A percentile compares a stretch with the other conserved stretches of the same genome.
phyloP scores from a whole-genome alignment of 2,329 filamentous ascomycete genomes.

The Xylaria sp. region DNA sequence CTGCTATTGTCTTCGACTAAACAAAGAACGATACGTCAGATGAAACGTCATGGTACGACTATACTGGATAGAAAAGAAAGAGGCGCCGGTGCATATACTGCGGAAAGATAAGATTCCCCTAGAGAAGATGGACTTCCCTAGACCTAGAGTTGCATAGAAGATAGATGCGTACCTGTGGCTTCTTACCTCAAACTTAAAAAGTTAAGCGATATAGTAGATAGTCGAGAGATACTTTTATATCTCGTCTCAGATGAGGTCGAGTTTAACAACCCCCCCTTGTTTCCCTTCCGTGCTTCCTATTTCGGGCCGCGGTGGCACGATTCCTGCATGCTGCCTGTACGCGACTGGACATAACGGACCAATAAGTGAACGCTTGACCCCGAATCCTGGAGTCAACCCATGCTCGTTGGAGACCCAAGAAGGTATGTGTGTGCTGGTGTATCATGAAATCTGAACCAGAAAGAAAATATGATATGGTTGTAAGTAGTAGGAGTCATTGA shows the following conservation, averaged over 20 bases:
- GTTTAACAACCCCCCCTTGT: conserved; percentile 3
- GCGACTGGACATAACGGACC: conserved; percentile 5
- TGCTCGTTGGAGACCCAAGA: background rate
- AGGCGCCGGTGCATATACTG: conserved; percentile 2
- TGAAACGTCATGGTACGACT: background rate
- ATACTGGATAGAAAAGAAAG: background rate
- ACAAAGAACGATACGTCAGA: conserved; percentile 16
- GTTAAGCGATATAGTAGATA: conserved; percentile 2
- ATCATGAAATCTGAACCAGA: background rate
- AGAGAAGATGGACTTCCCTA: conserved; percentile 15
- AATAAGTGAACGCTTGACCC: conserved; percentile 8
- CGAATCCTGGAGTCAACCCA: background rate
- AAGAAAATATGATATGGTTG: no score
- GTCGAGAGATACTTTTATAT: background rate
- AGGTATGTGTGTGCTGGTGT: background rate
- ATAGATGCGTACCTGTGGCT: conserved; percentile 10
- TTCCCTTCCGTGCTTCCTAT: background rate
- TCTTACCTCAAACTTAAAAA: background rate
- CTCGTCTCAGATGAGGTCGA: conserved; percentile 5
- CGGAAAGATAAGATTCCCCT: conserved; percentile 16
- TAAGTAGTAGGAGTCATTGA: no score
- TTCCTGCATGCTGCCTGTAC: conserved; percentile 18
- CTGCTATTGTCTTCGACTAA: conserved; percentile 76
- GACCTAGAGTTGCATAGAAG: background rate
- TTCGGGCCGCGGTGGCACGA: conserved; percentile 6